phyloP scores from a whole-genome alignment of 2,329 filamentous ascomycete genomes.

The Cryphonectria radicalis region DNA sequence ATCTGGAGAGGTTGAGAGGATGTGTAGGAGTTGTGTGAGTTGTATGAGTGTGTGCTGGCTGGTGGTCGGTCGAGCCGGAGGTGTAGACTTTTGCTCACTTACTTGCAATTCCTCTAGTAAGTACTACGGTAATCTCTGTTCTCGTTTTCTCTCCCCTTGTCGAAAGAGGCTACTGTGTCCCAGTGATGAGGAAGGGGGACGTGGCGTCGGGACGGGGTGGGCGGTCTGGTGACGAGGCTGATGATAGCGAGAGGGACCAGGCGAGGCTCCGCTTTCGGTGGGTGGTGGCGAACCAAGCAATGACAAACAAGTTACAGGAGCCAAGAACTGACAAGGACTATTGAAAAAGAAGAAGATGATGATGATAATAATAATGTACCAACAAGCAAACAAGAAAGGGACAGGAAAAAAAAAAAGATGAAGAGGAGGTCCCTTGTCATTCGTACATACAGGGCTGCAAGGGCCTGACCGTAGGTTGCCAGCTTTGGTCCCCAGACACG shows the following conservation, averaged over 20 bases:
- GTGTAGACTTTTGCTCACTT: not conserved
- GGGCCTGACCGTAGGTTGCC: not conserved
- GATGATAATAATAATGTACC: not conserved
- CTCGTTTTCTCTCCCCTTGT: not conserved
- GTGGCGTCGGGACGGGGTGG: conserved; percentile 10
- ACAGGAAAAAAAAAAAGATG: conserved; percentile 4
- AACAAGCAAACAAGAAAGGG: conserved; percentile 12
- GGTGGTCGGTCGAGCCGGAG: conserved; percentile 1
- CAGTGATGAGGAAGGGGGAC: not conserved
- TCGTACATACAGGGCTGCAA: not conserved
- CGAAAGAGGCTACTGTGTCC: conserved; percentile 2
- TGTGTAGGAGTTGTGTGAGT: not conserved
- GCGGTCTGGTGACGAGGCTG: conserved; percentile 28
- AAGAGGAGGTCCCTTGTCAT: not conserved
- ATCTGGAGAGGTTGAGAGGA: not conserved
- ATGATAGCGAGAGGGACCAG: conserved; percentile 16
- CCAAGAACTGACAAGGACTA: not conserved
- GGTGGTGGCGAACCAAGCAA: conserved; percentile 4
- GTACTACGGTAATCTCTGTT: not conserved
- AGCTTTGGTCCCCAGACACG: not conserved
- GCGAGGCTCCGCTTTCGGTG: conserved; percentile 32
- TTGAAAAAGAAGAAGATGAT: not conserved
- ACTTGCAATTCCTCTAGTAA: not conserved
- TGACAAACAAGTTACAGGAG: too few relatives aligned
- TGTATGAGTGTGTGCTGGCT: not conserved